phyloP scores from a whole-genome alignment of 1,284 basidiomycete genomes.

The Xerocomus minutiporus region DNA sequence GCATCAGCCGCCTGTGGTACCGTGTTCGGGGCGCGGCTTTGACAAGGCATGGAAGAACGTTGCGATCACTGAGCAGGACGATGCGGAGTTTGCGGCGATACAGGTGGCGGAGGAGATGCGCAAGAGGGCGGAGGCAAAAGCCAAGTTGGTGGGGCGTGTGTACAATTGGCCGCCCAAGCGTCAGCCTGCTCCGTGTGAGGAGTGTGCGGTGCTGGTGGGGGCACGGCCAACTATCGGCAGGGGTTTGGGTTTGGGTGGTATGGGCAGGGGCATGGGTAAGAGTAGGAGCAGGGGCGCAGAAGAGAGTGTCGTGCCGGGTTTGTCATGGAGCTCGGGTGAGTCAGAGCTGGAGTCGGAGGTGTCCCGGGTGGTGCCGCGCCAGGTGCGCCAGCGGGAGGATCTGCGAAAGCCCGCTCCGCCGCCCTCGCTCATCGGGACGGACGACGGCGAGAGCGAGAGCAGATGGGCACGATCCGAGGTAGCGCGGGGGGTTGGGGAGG shows the following conservation, averaged over 20 bases:
- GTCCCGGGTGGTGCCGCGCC: not conserved
- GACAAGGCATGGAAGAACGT: constrained; percentile 31
- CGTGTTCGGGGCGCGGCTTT: not conserved
- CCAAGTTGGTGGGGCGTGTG: constrained; percentile 8
- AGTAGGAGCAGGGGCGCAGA: not conserved
- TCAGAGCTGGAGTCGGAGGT: constrained; percentile 8
- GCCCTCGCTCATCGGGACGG: not conserved
- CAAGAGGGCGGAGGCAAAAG: constrained; percentile 4
- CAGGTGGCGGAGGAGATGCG: not conserved
- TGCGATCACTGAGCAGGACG: constrained; percentile 26
- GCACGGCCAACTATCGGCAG: not conserved
- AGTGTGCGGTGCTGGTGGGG: constrained; percentile 2
- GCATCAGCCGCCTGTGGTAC: not conserved
- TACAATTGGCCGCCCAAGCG: constrained; percentile 24
- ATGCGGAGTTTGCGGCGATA: constrained; percentile 17
- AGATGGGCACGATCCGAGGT: not conserved
- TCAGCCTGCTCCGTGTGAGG: not conserved
- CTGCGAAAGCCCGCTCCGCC: constrained; percentile 1
- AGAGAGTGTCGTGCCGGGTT: constrained; percentile 4
- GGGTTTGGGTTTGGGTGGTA: not conserved
- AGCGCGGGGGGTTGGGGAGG: not conserved
- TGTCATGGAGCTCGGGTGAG: constrained; percentile 15
- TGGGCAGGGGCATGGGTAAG: not conserved
- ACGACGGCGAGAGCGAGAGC: not conserved
- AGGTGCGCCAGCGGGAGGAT: not conserved